Evolutionary conservation across 129 eudicot species (phyloP).

Genomic region (Centella asiatica): DNA sequence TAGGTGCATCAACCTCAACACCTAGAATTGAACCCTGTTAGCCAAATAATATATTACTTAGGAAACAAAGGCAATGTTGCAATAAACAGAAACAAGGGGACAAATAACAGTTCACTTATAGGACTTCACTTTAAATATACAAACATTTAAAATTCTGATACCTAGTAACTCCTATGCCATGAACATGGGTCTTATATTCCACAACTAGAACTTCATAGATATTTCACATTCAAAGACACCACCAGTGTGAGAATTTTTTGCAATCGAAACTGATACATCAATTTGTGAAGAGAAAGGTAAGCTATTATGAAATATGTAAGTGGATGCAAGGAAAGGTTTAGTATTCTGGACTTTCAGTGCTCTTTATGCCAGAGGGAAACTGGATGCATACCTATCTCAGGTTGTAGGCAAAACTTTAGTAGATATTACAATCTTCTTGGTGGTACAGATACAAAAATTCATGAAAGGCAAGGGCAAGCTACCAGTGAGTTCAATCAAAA

Average conservation of each 20-base stretch:
- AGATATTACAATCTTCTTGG: background rate
- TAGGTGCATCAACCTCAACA: slow-evolving; percentile 52
- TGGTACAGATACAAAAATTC: background rate
- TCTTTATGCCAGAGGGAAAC: too few species aligned
- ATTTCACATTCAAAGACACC: background rate
- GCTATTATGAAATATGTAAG: too few species aligned
- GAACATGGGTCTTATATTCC: too few species aligned
- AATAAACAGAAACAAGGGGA: background rate
- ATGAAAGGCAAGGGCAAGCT: background rate
- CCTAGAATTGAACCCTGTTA: slow-evolving; percentile 85
- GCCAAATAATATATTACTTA: slow-evolving; percentile 39
- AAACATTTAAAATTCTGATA: too few species aligned
- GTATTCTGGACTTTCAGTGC: too few species aligned
- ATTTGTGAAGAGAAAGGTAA: background rate
- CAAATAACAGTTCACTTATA: background rate
- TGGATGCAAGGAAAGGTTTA: too few species aligned
- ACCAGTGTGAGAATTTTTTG: too few species aligned
- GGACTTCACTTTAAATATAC: background rate
- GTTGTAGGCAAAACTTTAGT: too few species aligned
- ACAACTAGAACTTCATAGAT: too few species aligned
- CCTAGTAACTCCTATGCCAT: too few species aligned
- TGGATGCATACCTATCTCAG: too few species aligned
- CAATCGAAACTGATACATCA: background rate
- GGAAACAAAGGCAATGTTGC: slow-evolving; percentile 7
- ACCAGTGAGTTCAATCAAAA: background rate